Conservation (phyloP, 2,329 filamentous ascomycete genomes). For the Beauveria sp. region DNA sequence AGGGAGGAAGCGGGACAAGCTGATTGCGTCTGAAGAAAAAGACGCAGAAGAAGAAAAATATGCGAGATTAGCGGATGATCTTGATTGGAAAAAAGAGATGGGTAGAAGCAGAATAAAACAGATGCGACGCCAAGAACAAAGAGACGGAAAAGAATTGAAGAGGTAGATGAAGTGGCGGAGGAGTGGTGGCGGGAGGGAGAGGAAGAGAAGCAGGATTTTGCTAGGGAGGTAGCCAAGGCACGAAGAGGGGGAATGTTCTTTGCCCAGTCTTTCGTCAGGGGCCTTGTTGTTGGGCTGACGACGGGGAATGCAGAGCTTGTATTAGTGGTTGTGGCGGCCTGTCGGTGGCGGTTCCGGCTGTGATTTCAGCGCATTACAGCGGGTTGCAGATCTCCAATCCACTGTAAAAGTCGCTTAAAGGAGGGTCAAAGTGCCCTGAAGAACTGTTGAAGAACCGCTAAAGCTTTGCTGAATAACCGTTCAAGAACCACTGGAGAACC, state of each 20-base stretch:
- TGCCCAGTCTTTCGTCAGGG: too few species aligned
- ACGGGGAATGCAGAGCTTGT: neutral
- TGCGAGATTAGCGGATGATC: conserved; percentile 3
- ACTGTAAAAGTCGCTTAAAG: neutral
- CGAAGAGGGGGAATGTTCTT: neutral
- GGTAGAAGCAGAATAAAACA: neutral
- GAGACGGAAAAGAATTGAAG: neutral
- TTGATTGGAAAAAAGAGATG: neutral
- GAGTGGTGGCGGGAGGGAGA: neutral
- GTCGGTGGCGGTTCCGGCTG: neutral
- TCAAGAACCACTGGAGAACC: neutral
- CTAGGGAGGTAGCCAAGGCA: neutral
- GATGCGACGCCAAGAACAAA: conserved; percentile 5
- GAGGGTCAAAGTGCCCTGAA: too few species aligned
- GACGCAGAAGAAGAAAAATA: neutral
- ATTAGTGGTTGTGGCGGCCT: neutral
- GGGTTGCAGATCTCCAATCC: neutral
- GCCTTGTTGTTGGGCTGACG: neutral
- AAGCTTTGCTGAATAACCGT: neutral
- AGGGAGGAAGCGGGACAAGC: neutral
- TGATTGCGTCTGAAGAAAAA: neutral
- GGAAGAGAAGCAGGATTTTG: neutral
- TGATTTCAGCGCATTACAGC: neutral
- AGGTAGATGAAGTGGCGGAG: conserved; percentile 6
- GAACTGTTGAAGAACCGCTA: too few species aligned